A percentile compares a stretch with the other conserved stretches of the same genome.
Evolutionary conservation across 805 yeast genomes (phyloP).

Genomic region (Metschnikowia vanudenii): DNA sequence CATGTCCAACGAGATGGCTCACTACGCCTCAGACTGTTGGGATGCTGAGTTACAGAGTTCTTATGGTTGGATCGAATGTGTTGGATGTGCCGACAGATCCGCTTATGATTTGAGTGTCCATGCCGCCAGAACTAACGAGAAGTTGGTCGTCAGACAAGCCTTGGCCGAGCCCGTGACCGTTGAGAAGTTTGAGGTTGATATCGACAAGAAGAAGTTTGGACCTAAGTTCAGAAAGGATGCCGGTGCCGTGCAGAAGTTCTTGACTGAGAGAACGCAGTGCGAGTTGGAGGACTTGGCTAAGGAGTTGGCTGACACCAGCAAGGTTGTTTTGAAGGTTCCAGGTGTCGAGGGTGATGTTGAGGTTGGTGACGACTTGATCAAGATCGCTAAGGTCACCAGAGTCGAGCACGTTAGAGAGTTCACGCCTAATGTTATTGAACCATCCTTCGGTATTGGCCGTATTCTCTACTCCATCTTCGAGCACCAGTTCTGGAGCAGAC

Average conservation of each 20-base stretch:
- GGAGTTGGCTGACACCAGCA: constrained; percentile 61
- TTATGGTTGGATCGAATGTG: constrained; percentile 99
- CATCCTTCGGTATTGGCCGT: constrained; percentile 99
- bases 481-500: constrained; percentile 93
- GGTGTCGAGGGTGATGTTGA: constrained; percentile 58
- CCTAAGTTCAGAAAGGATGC: constrained; percentile 98
- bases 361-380: constrained; percentile 68
- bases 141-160: constrained; percentile 89
- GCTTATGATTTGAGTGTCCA: constrained; percentile 97
- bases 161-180: constrained; percentile 81
- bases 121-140: constrained; percentile 91
- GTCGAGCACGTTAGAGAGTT: constrained; percentile 92
- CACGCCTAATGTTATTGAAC: constrained; percentile 97
- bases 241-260: constrained; percentile 82
- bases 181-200: constrained; percentile 78
- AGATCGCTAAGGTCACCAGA: constrained; percentile 73
- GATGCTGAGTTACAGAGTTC: constrained; percentile 96
- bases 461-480: constrained; percentile 90
- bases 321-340: constrained; percentile 65
- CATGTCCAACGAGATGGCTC: constrained; percentile 99
- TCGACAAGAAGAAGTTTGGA: constrained; percentile 95
- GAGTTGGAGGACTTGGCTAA: constrained; percentile 75
- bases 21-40: constrained; percentile 99
- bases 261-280: constrained; percentile 72
- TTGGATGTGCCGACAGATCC: constrained; percentile 99